phyloP scores from a whole-genome alignment of 2,329 filamentous ascomycete species.

The Colletotrichum tabaci region DNA sequence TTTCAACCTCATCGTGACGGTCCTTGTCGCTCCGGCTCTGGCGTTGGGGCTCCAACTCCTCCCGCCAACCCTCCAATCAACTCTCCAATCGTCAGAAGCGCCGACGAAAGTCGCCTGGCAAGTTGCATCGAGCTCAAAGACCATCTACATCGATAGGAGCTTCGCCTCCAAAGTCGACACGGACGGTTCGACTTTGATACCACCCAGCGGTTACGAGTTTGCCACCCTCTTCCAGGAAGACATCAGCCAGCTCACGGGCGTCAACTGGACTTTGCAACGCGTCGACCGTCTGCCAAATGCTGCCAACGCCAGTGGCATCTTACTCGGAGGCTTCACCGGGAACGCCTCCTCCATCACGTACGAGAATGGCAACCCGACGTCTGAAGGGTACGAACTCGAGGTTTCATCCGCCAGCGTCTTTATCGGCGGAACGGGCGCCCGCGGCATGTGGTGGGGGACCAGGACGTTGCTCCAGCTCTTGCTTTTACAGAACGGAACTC shows the following conservation, averaged over 20 bases:
- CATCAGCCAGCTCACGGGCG: slow-evolving; percentile 56
- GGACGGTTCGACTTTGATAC: slow-evolving; percentile 65
- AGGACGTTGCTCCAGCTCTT: slow-evolving; percentile 60
- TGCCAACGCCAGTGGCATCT: slow-evolving; percentile 55
- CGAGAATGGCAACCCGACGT: slow-evolving; percentile 60
- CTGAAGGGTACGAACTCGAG: slow-evolving; percentile 65
- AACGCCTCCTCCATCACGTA: slow-evolving; percentile 55
- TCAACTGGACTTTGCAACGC: slow-evolving; percentile 57
- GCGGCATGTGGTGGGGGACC: slow-evolving; percentile 64
- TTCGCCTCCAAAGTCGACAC: slow-evolving; percentile 59
- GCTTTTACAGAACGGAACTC: slow-evolving; percentile 48
- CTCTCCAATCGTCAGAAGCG: not conserved
- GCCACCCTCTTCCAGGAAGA: slow-evolving; percentile 62
- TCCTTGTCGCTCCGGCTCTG: slow-evolving; percentile 8
- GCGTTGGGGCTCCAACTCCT: slow-evolving; percentile 27
- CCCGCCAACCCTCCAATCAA: slow-evolving; percentile 17
- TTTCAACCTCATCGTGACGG: not conserved
- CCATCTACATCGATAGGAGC: slow-evolving; percentile 57
- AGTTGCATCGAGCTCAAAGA: slow-evolving; percentile 33
- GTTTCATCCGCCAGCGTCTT: slow-evolving; percentile 52
- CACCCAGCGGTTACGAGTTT: slow-evolving; percentile 64
- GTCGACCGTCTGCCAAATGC: slow-evolving; percentile 52
- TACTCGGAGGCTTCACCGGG: slow-evolving; percentile 54
- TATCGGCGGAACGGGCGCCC: slow-evolving; percentile 58
- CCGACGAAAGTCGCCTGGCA: not conserved